Evolutionary conservation across 495 filamentous ascomycete species (phyloP).

Genomic region (Aspergillus baeticus): DNA sequence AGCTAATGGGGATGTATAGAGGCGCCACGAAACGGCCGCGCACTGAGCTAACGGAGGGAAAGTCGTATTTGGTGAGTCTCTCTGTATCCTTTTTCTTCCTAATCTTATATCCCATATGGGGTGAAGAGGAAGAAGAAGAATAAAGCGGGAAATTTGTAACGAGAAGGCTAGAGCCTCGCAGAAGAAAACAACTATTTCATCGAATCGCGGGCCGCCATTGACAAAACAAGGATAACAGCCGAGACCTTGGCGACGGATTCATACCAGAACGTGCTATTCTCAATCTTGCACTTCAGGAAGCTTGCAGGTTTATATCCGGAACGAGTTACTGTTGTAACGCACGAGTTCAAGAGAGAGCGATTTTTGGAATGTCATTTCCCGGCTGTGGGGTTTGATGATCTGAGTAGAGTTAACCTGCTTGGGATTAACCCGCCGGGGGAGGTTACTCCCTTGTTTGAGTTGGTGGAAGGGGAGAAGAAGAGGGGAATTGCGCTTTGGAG

Average conservation of each 20-base stretch:
- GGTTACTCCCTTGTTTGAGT: conserved; percentile 43
- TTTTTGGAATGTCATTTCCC: conserved; percentile 67
- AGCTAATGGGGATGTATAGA: conserved; percentile 34
- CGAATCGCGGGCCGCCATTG: conserved; percentile 3
- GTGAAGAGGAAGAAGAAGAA: too few species aligned
- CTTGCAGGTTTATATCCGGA: conserved; percentile 35
- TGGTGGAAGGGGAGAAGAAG: conserved; percentile 40
- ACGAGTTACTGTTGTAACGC: conserved; percentile 67
- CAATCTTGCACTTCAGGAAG: conserved; percentile 57
- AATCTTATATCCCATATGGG: too few species aligned
- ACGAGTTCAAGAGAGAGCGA: conserved; percentile 69
- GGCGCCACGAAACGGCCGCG: conserved; percentile 57
- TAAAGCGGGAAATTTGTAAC: too few species aligned
- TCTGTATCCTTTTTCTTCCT: neutral
- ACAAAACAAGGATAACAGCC: conserved; percentile 36
- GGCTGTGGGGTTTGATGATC: conserved; percentile 52
- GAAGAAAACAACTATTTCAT: conserved; percentile 39
- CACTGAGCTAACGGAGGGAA: conserved; percentile 60
- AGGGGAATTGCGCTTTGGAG: conserved; percentile 46
- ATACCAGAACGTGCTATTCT: conserved; percentile 75
- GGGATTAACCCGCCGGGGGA: conserved; percentile 69
- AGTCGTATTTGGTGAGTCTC: conserved; percentile 56
- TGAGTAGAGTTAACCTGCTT: conserved; percentile 45
- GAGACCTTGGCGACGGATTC: conserved; percentile 76
- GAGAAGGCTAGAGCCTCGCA: conserved; percentile 42